These are phyloP conservation scores for Saturnispora bothae DNA, from an alignment of 805 yeast genomes.

Conservation along the genomic window DNA sequence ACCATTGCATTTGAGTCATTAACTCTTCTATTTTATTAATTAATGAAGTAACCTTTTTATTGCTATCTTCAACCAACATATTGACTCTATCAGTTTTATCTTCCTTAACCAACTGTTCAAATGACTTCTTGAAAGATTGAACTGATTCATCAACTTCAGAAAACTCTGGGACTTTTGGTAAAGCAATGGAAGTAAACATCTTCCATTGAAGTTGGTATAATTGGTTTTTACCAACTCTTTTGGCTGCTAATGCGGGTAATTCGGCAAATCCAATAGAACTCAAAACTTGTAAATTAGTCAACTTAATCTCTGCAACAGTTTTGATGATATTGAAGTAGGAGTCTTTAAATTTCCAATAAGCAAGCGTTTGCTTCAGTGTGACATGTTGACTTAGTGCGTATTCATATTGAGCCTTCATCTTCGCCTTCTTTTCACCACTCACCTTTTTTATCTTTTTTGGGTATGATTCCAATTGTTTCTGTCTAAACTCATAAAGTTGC, in stretches of 20 bases:
- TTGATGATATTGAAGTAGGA: conserved; percentile 12
- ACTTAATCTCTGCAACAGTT: conserved; percentile 16
- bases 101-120: conserved; percentile 11
- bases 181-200: conserved; percentile 70
- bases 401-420: conserved; percentile 18
- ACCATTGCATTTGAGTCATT: conserved; percentile 6
- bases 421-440: conserved; percentile 19
- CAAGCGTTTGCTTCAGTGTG: conserved; percentile 11
- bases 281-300: conserved; percentile 19
- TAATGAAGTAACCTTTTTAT: conserved; percentile 5
- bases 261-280: conserved; percentile 17
- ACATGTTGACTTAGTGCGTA: conserved; percentile 9
- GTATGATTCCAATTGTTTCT: conserved; percentile 14
- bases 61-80: conserved; percentile 10
- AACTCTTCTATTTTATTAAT: conserved; percentile 2
- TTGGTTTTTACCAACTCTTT: conserved; percentile 24
- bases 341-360: conserved; percentile 12
- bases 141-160: conserved; percentile 24
- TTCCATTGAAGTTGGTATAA: conserved; percentile 58
- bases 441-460: conserved; percentile 20
- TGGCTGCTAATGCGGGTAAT: conserved; percentile 18
- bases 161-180: conserved; percentile 54
- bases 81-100: conserved; percentile 8
- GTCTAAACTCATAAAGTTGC: conserved; percentile 15
- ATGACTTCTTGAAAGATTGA: conserved; percentile 12